A percentile compares a stretch with the other conserved stretches of the same genome.
phyloP scores from a whole-genome alignment of 2,329 filamentous ascomycete genomes.

The Venturiaceae sp. region DNA sequence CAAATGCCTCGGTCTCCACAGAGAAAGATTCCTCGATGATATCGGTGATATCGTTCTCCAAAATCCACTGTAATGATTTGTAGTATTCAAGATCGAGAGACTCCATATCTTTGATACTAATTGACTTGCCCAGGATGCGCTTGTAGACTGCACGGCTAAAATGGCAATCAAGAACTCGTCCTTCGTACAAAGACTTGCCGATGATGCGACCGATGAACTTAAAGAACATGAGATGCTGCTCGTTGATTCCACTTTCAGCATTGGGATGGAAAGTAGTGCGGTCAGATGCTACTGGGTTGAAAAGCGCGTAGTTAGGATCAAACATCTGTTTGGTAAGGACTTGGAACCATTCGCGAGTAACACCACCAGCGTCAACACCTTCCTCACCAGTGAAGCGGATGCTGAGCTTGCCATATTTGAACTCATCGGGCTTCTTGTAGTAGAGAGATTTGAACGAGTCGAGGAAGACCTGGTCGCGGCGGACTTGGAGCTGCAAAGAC shows the following conservation, averaged over 20 bases:
- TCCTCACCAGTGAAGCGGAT: conserved; percentile 97
- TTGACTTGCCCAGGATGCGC: conserved; percentile 85
- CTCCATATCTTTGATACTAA: conserved; percentile 99
- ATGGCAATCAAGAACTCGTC: conserved; percentile 91
- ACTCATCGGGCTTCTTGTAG: conserved; percentile 92
- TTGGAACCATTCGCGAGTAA: conserved; percentile 98
- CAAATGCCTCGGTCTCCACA: conserved; percentile 88
- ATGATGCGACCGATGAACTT: conserved; percentile 99
- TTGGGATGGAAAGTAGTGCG: conserved; percentile 98
- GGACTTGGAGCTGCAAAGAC: conserved; percentile 78
- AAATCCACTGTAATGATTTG: conserved; percentile 97
- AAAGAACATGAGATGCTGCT: conserved; percentile 95
- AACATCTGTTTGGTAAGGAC: conserved; percentile 98
- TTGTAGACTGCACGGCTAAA: conserved; percentile 99
- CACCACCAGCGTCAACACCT: conserved; percentile 93
- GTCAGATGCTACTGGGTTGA: conserved; percentile 93
- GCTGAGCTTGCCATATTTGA: conserved; percentile 98
- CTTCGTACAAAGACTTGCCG: conserved; percentile 94
- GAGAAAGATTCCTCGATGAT: conserved; percentile 96
- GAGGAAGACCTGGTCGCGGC: conserved; percentile 91
- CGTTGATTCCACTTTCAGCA: conserved; percentile 85
- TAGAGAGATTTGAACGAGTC: conserved; percentile 98
- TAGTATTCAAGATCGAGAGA: conserved; percentile 98
- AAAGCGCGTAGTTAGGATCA: conserved; percentile 92
- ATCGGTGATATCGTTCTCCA: conserved; percentile 96